Percentiles rank a stretch among this genome's conserved stretches.
Conservation (phyloP, 2,329 filamentous ascomycete genomes). For the Daldinia eschscholtzii region DNA sequence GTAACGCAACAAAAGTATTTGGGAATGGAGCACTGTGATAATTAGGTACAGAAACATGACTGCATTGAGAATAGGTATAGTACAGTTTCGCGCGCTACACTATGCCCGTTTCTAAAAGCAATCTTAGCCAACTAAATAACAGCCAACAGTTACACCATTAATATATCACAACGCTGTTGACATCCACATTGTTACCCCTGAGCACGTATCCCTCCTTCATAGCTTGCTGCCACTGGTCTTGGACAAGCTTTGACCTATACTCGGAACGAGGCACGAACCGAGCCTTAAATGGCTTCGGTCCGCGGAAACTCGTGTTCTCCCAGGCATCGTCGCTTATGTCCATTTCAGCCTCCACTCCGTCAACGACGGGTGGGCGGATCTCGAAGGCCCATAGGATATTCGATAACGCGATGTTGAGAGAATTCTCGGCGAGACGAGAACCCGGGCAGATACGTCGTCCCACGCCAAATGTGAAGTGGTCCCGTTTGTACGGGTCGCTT, state of each 20-base stretch:
- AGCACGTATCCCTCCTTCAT: conserved; percentile 38
- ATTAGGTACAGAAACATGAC: neutral
- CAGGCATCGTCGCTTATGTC: conserved; percentile 9
- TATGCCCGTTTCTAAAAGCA: neutral
- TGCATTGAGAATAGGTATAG: neutral
- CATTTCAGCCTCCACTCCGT: conserved; percentile 21
- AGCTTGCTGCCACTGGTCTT: conserved; percentile 35
- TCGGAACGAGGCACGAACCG: conserved; percentile 35
- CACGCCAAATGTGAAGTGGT: conserved; percentile 60
- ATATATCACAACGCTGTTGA: conserved; percentile 19
- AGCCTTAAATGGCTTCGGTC: conserved; percentile 34
- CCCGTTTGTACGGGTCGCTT: conserved; percentile 49
- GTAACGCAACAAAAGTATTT: neutral
- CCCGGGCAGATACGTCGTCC: conserved; percentile 62
- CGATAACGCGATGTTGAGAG: conserved; percentile 48
- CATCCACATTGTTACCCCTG: conserved; percentile 30
- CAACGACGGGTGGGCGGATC: conserved; percentile 38
- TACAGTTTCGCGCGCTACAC: neutral
- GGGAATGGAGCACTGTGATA: neutral
- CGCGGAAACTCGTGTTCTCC: conserved; percentile 15
- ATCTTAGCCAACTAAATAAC: neutral
- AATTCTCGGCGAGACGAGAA: conserved; percentile 61
- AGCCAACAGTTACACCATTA: neutral
- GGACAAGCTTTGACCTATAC: conserved; percentile 17
- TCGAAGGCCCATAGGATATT: conserved; percentile 61